These are phyloP conservation scores for Pulveroboletus frians DNA, from an alignment of 768 basidiomycete species.

Conservation along the genomic window DNA sequence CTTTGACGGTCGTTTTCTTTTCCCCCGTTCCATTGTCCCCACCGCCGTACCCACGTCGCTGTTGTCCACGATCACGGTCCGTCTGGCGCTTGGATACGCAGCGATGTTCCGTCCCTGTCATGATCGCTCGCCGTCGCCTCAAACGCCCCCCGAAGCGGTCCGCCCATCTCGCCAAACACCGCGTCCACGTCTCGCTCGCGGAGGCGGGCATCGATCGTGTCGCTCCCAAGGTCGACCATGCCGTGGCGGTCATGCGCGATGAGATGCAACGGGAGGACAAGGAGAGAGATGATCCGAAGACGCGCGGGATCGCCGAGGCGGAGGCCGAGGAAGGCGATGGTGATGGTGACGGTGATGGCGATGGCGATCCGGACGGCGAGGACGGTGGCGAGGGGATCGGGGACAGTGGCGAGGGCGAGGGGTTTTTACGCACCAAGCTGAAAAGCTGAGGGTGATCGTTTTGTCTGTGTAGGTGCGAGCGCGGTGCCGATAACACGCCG, in stretches of 20 bases:
- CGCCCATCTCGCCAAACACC: slow-evolving; percentile 77
- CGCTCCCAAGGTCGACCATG: slow-evolving; percentile 78
- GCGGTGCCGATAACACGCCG: no score
- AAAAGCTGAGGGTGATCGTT: slow-evolving; percentile 6
- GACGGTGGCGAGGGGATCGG: slow-evolving; percentile 9
- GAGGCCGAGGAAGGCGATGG: slow-evolving; percentile 27
- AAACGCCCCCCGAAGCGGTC: slow-evolving; percentile 79
- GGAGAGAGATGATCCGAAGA: slow-evolving; percentile 14
- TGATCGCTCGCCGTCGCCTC: slow-evolving; percentile 91
- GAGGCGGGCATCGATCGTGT: slow-evolving; percentile 84
- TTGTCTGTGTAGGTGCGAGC: no score
- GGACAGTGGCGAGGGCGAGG: slow-evolving; percentile 30
- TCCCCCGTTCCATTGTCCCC: neutral
- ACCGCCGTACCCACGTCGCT: neutral
- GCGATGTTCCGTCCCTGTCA: slow-evolving; percentile 93
- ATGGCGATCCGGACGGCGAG: slow-evolving; percentile 17
- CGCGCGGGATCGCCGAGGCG: slow-evolving; percentile 18
- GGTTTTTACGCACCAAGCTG: slow-evolving; percentile 25
- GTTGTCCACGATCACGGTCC: neutral
- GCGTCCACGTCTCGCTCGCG: slow-evolving; percentile 78
- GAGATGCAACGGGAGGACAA: slow-evolving; percentile 70
- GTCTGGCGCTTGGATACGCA: slow-evolving; percentile 24
- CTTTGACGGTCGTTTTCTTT: neutral
- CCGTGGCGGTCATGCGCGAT: slow-evolving; percentile 76
- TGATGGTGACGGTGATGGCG: slow-evolving; percentile 18